Percentiles rank a stretch among this genome's conserved stretches.
phyloP scores from a whole-genome alignment of 768 basidiomycete species.

The Leccinum barrowsii region DNA sequence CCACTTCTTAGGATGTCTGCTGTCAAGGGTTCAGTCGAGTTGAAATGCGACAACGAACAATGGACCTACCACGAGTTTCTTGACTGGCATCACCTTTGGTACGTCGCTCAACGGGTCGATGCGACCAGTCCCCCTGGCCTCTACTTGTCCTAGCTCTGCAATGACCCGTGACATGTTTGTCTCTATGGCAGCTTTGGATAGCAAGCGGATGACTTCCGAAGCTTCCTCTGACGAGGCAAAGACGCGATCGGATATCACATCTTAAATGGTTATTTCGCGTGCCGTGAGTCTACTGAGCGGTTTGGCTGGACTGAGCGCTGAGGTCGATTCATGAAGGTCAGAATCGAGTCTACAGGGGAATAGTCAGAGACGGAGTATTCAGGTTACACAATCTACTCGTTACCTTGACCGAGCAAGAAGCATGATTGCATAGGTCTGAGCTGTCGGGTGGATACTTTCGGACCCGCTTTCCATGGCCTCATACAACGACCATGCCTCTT shows the following conservation, averaged over 20 bases:
- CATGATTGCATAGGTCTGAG: conserved; percentile 67
- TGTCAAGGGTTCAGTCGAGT: conserved; percentile 3
- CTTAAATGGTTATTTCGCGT: conserved; percentile 46
- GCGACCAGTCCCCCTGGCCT: conserved; percentile 39
- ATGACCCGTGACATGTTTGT: conserved; percentile 49
- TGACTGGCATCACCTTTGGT: conserved; percentile 63
- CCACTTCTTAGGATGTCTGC: background rate
- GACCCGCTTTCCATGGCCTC: conserved; percentile 47
- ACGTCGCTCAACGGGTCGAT: conserved; percentile 47
- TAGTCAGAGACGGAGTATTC: conserved; percentile 37
- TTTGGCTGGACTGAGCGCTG: conserved; percentile 16
- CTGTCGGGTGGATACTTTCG: conserved; percentile 48
- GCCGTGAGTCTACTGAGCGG: conserved; percentile 46
- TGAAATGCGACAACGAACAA: background rate
- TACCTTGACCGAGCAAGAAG: conserved; percentile 56
- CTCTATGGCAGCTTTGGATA: conserved; percentile 61
- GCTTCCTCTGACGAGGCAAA: conserved; percentile 56
- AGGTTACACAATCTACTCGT: conserved; percentile 13
- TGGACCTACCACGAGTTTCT: conserved; percentile 38
- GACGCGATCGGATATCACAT: conserved; percentile 55
- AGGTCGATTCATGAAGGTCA: conserved; percentile 23
- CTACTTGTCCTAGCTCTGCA: conserved; percentile 51
- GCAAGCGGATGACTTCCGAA: conserved; percentile 46
- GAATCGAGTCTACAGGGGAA: conserved; percentile 35
- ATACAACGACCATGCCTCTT: conserved; percentile 60